Conservation (phyloP, 139 green algal species). For the Asterochloris sp. region DNA sequence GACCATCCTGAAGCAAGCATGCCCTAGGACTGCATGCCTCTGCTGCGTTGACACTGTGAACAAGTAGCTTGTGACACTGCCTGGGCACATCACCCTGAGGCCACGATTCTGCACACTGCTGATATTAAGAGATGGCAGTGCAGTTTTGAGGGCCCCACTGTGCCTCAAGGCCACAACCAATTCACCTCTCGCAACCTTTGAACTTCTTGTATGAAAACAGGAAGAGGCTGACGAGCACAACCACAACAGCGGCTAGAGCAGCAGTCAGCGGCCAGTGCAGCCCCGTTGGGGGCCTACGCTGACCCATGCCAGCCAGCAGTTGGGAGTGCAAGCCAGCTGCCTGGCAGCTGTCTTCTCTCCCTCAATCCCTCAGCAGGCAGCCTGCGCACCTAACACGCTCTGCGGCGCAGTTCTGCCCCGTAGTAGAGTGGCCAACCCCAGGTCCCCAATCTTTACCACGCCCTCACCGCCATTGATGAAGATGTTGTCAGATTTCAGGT, state of each 20-base stretch:
- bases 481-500: slow-evolving; percentile 91
- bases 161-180: no score
- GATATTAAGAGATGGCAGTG: no score
- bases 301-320: background rate
- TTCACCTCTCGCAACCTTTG: no score
- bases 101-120: no score
- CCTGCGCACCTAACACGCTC: slow-evolving; percentile 73
- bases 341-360: background rate
- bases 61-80: no score
- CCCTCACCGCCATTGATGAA: slow-evolving; percentile 94
- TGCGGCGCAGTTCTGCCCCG: slow-evolving; percentile 83
- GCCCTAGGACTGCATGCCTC: background rate
- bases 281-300: no score
- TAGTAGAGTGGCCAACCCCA: slow-evolving; percentile 94
- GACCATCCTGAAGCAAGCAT: background rate
- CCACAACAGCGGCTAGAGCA: no score
- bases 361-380: background rate
- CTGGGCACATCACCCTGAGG: no score
- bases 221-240: no score
- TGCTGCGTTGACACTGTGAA: background rate
- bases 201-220: no score
- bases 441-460: slow-evolving; percentile 98
- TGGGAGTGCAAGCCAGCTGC: background rate
- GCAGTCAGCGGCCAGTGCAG: no score
- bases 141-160: no score